Conservation (phyloP, 2,329 filamentous ascomycete species). For the Trichothecium roseum region DNA sequence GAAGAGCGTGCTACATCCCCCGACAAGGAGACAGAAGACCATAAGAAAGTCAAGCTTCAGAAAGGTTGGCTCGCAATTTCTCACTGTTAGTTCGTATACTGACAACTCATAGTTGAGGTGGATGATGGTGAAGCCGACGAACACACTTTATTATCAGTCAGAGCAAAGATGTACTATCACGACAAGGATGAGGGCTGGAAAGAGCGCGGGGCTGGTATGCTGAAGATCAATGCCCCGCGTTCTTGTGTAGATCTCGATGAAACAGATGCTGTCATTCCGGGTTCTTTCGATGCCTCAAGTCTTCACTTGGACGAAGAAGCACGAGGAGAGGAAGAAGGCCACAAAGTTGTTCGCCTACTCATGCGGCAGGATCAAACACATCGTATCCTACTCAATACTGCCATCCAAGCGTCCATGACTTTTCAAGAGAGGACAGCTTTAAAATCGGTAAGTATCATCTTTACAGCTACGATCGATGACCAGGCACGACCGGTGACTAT, state of each 20-base stretch:
- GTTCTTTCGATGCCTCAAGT: constrained; percentile 44
- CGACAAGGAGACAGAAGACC: constrained; percentile 49
- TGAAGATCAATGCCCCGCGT: constrained; percentile 72
- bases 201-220: constrained; percentile 72
- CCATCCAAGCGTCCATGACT: constrained; percentile 66
- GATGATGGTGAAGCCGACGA: constrained; percentile 86
- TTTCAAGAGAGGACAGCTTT: constrained; percentile 68
- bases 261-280: constrained; percentile 34
- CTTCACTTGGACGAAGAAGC: constrained; percentile 29
- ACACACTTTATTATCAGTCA: constrained; percentile 60
- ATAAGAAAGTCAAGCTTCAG: constrained; percentile 56
- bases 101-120: constrained; percentile 43
- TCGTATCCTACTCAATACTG: constrained; percentile 77
- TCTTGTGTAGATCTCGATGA: constrained; percentile 42
- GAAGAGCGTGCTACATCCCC: constrained; percentile 35
- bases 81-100: neutral
- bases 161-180: constrained; percentile 79
- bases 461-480: constrained; percentile 50
- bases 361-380: constrained; percentile 88
- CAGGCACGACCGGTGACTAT: constrained; percentile 46
- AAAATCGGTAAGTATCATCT: constrained; percentile 59
- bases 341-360: constrained; percentile 60
- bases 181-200: constrained; percentile 70
- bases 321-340: constrained; percentile 12
- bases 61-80: constrained; percentile 34